phyloP scores from a whole-genome alignment of 495 filamentous ascomycete species.

The Aspergillus heteromorphus region DNA sequence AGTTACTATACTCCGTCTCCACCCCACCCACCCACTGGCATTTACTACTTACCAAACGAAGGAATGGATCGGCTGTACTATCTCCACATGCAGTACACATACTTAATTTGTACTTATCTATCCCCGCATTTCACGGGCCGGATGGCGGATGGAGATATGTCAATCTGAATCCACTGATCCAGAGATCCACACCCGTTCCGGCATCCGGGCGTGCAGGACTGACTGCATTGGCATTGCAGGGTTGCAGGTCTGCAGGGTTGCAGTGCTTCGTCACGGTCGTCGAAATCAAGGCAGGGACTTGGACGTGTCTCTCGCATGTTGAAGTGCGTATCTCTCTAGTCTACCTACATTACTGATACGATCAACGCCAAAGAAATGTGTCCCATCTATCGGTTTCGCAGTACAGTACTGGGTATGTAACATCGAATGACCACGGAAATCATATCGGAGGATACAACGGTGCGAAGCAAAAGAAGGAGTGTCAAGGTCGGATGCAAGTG shows the following conservation, averaged over 20 bases:
- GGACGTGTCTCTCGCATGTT: background rate
- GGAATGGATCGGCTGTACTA: no score
- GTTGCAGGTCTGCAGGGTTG: no score
- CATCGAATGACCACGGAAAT: background rate
- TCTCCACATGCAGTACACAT: no score
- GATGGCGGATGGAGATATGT: background rate
- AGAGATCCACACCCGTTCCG: no score
- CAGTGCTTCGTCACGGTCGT: background rate
- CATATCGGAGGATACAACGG: background rate
- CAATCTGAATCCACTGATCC: background rate
- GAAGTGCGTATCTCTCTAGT: background rate
- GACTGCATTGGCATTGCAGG: no score
- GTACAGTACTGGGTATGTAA: slow-evolving; percentile 12
- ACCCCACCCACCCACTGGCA: no score
- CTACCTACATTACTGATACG: background rate
- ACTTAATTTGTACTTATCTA: no score
- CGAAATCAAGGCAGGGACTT: no score
- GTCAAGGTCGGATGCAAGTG: background rate
- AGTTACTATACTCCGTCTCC: no score
- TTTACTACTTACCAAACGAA: no score
- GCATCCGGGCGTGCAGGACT: no score
- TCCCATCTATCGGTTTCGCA: slow-evolving; percentile 10
- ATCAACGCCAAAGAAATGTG: background rate
- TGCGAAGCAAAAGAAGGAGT: background rate
- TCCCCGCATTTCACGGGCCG: no score